Percentiles rank a stretch among this genome's conserved stretches.
These are phyloP conservation scores for Amniculicola lignicola DNA, from an alignment of 495 filamentous ascomycete species.

Conservation along the genomic window DNA sequence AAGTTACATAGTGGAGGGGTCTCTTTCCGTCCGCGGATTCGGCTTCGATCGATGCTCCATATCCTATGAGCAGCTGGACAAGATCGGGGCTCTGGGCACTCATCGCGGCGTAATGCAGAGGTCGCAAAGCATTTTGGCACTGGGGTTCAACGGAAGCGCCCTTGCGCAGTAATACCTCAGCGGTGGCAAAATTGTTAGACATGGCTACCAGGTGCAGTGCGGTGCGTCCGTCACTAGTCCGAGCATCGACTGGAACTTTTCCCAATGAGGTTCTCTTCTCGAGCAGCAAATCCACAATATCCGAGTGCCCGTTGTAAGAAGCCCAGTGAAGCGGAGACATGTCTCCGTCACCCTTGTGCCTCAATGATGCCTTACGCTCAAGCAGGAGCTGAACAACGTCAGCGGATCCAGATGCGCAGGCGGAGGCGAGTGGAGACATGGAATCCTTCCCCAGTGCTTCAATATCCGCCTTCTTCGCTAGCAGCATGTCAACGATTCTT, in stretches of 20 bases:
- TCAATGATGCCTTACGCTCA: slow-evolving; percentile 40
- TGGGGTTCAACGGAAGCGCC: slow-evolving; percentile 33
- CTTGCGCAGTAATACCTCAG: slow-evolving; percentile 43
- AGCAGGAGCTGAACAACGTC: slow-evolving; percentile 41
- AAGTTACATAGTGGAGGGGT: slow-evolving; percentile 46
- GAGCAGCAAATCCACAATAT: slow-evolving; percentile 42
- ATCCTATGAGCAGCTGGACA: slow-evolving; percentile 43
- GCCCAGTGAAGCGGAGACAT: slow-evolving; percentile 52
- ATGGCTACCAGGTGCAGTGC: slow-evolving; percentile 47
- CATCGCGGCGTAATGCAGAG: slow-evolving; percentile 50
- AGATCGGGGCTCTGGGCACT: slow-evolving; percentile 39
- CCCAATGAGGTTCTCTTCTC: slow-evolving; percentile 12
- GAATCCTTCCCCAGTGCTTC: slow-evolving; percentile 36
- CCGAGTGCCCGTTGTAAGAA: slow-evolving; percentile 45
- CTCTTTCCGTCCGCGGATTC: slow-evolving; percentile 36
- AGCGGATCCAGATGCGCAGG: slow-evolving; percentile 42
- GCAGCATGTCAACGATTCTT: slow-evolving; percentile 39
- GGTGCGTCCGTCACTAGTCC: slow-evolving; percentile 42
- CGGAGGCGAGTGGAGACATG: slow-evolving; percentile 44
- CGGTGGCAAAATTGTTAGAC: slow-evolving; percentile 44
- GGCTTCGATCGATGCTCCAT: slow-evolving; percentile 46
- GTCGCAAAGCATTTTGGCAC: slow-evolving; percentile 40
- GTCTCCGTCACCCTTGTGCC: slow-evolving; percentile 40
- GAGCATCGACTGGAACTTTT: slow-evolving; percentile 35
- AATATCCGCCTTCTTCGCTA: slow-evolving; percentile 43